Evolutionary conservation across 345 rosid species (phyloP), one percentile per base, ranked within the genome.

Genomic region (Aquilaria yunnanensis): DNA sequence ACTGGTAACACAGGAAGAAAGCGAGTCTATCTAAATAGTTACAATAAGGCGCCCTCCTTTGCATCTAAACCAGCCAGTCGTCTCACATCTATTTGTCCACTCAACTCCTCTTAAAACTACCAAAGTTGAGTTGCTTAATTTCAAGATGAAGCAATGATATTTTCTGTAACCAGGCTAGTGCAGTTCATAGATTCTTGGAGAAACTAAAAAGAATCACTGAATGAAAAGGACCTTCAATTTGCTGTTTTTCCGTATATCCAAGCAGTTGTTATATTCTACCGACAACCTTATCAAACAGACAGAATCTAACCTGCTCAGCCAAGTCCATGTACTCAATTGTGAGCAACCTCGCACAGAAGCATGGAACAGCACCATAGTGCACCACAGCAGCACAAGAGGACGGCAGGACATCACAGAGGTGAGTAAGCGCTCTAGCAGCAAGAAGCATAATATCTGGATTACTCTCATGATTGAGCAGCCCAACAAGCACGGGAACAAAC

Each of bases 301-400:
- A 12, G 37, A 53, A 70, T 60, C 74, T 5, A 67, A 95, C 98
- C 97, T 95, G 99, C 74, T 95, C 99, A 59, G 99, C 99, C 70
- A 95, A 80, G 77, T 95, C 99, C 99, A 95, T 95, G 63, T 95
- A 95, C 79, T 91, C 99, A 32, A 95, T 95, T 10, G 99, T 89
- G 14, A 95, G 84, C 81, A 95, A 74, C 82, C 99, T 81, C 1
- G 98, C 98, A 43, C 85, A 88, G 56, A 95, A 87, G 76, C 96
- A 91, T 0, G 93, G 76, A 70, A 95, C 96, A 8, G 99, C 96
- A 50, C 96, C 96, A 68, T 91, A 95, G 68, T 91, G 99, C 70
- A 91, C 99, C 57, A 95, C 99, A 23, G 99, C 98, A 51, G 94
- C 92, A 69, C 98, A 95, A 0, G 99, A 91, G 31, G 99, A 95